Evolutionary conservation across 2,329 filamentous ascomycete genomes (phyloP).

Genomic region (Microdochium nivale): DNA sequence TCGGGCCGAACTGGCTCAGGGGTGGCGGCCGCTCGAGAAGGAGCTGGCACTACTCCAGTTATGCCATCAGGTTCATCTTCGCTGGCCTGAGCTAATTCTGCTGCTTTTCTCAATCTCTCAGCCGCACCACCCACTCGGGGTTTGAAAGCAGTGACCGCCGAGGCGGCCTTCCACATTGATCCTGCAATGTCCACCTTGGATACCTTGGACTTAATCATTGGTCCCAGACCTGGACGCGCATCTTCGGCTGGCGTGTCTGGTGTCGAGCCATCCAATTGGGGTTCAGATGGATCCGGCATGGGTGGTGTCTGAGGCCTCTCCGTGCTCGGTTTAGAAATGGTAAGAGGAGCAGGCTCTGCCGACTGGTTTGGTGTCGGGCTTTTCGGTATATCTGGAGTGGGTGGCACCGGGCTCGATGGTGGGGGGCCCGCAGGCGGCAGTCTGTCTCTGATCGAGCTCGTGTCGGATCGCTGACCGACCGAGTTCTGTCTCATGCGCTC

Average conservation of each 20-base stretch:
- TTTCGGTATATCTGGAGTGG: neutral
- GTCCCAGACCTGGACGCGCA: slow-evolving; percentile 67
- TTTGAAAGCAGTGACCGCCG: slow-evolving; percentile 66
- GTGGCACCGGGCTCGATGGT: slow-evolving; percentile 6
- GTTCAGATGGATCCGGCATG: slow-evolving; percentile 4
- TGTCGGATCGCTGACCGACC: slow-evolving; percentile 21
- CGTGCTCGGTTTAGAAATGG: neutral
- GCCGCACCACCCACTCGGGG: slow-evolving; percentile 81
- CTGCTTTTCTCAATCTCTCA: slow-evolving; percentile 53
- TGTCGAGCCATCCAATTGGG: slow-evolving; percentile 5
- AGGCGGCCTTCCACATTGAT: slow-evolving; percentile 72
- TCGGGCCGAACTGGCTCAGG: slow-evolving; percentile 24
- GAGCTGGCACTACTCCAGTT: slow-evolving; percentile 77
- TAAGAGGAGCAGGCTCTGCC: neutral
- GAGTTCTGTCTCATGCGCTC: slow-evolving; percentile 29
- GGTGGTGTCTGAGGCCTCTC: slow-evolving; percentile 3
- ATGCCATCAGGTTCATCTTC: slow-evolving; percentile 77
- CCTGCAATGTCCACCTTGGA: slow-evolving; percentile 66
- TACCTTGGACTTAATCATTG: slow-evolving; percentile 80
- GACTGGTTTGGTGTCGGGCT: neutral
- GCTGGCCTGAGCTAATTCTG: slow-evolving; percentile 44
- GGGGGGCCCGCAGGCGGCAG: slow-evolving; percentile 6
- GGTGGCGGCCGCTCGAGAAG: slow-evolving; percentile 38
- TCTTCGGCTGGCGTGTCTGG: slow-evolving; percentile 27
- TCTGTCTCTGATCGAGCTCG: slow-evolving; percentile 23